These are phyloP conservation scores for Pleoardoris graminearum DNA, from an alignment of 2,329 filamentous ascomycete genomes.

Conservation along the genomic window DNA sequence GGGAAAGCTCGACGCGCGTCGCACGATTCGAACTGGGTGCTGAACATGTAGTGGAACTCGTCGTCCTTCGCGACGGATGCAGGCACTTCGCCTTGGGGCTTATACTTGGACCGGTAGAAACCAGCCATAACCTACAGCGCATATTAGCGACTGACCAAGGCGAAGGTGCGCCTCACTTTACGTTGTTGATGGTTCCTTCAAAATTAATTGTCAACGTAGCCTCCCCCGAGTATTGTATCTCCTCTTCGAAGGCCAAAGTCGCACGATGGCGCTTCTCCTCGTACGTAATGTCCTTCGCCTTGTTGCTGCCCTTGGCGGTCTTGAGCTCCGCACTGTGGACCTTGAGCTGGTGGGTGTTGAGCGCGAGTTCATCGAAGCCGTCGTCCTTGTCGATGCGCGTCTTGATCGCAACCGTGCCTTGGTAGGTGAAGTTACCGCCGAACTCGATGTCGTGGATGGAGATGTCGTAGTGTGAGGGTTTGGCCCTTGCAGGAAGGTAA, in stretches of 20 bases:
- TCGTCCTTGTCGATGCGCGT: slow-evolving; percentile 68
- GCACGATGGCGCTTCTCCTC: slow-evolving; percentile 83
- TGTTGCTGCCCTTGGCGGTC: slow-evolving; percentile 58
- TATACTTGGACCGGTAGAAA: slow-evolving; percentile 94
- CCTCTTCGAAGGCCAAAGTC: slow-evolving; percentile 74
- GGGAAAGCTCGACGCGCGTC: slow-evolving; percentile 95
- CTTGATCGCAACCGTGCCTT: slow-evolving; percentile 82
- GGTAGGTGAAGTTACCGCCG: slow-evolving; percentile 74
- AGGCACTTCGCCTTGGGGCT: slow-evolving; percentile 71
- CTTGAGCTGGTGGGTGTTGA: slow-evolving; percentile 86
- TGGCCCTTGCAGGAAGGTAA: slow-evolving; percentile 59
- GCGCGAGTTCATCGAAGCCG: slow-evolving; percentile 70
- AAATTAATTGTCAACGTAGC: slow-evolving; percentile 72
- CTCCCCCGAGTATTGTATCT: slow-evolving; percentile 69
- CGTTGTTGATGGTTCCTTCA: slow-evolving; percentile 80
- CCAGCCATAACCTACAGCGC: slow-evolving; percentile 68
- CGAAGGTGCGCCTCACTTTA: slow-evolving; percentile 37
- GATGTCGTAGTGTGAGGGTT: slow-evolving; percentile 83
- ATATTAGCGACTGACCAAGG: slow-evolving; percentile 1
- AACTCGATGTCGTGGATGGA: slow-evolving; percentile 78
- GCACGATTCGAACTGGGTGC: slow-evolving; percentile 96
- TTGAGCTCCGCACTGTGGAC: slow-evolving; percentile 68
- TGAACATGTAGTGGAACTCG: slow-evolving; percentile 71
- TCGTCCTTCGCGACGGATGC: slow-evolving; percentile 75
- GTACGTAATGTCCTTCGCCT: slow-evolving; percentile 73